Evolutionary conservation across 495 filamentous ascomycete genomes (phyloP), one percentile per base, ranked within the genome.

Genomic region (Neurospora africana): DNA sequence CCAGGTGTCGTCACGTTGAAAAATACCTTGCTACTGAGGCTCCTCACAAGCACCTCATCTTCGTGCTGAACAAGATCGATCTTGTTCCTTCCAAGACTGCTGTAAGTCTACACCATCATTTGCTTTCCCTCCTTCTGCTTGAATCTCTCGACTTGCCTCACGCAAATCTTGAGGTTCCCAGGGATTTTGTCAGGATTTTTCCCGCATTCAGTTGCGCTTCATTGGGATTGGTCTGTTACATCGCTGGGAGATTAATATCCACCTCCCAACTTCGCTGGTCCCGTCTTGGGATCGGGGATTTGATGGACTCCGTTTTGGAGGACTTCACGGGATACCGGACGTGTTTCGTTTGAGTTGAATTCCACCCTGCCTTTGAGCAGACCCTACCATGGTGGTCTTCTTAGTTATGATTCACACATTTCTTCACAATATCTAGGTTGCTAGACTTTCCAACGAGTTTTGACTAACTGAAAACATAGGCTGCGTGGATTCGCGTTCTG

Each of bases 341-440:
- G 78, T 87, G 84, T 84, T 84, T 86, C 83, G 83, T 89, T 89
- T 91, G 93, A 97, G 93, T 97, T 93, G 94, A 96, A 89, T 81
- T 85, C 88, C 87, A 81, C 81, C 83, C 81, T 61, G 53, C 53
- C 53, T 61, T 58, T 33, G 53, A 61, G 53, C 53, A 61, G 53
- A 33, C 23, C 27, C 23, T 61, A 61, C 78, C 72, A 84, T 95
- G 89, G 90, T 85, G 86, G 87, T 88, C 83, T 91, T 97, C 95
- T 96, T 98, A 99, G 95, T 97, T 91, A 92, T 91, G 93, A 91
- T 90, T 91, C 94, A 96, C 88, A 99, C 95, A 99, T 92, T 76
- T 74, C 71, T 76, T 17, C 44, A 27, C 71, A 74, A 41, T 69
- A 33, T 76, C 30, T n/a, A 72, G 39, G 67, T 69, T 69, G 36